Percentiles rank a stretch among this genome's conserved stretches.
These are phyloP conservation scores for Hymenoscyphus scutula DNA, from an alignment of 2,329 filamentous ascomycete species.

Conservation along the genomic window DNA sequence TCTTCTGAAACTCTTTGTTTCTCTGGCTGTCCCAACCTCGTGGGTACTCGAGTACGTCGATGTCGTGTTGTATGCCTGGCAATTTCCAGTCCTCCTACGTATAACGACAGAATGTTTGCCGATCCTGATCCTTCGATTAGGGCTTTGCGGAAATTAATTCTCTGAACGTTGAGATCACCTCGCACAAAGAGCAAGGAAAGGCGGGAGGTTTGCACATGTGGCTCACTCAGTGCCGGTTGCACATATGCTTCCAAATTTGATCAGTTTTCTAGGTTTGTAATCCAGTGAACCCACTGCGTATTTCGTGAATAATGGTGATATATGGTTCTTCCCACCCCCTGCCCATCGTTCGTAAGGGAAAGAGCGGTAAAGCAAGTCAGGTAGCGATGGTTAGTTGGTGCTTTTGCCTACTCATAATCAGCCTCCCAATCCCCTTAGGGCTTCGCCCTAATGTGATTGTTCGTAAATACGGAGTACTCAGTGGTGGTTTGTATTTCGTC, in stretches of 20 bases:
- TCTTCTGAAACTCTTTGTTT: background rate
- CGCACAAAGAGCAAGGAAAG: background rate
- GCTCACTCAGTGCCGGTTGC: background rate
- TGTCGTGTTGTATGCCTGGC: background rate
- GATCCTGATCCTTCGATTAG: constrained; percentile 4
- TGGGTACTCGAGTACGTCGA: background rate
- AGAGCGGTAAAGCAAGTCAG: background rate
- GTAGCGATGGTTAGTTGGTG: background rate
- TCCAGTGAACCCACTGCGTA: background rate
- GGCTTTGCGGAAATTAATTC: constrained; percentile 1
- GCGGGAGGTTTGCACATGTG: background rate
- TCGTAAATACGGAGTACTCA: no score
- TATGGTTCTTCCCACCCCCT: no score
- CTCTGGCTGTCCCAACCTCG: background rate
- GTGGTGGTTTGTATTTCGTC: no score
- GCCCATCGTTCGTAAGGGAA: no score
- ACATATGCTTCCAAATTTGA: background rate
- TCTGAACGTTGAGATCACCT: constrained; percentile 2
- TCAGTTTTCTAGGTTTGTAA: background rate
- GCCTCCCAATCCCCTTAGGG: no score
- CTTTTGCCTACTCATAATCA: no score
- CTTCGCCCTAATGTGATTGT: no score
- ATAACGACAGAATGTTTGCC: background rate
- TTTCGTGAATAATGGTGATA: no score
- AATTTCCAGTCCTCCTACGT: background rate